phyloP scores from a whole-genome alignment of 331 rosid genomes.

The Malus hybrid region DNA sequence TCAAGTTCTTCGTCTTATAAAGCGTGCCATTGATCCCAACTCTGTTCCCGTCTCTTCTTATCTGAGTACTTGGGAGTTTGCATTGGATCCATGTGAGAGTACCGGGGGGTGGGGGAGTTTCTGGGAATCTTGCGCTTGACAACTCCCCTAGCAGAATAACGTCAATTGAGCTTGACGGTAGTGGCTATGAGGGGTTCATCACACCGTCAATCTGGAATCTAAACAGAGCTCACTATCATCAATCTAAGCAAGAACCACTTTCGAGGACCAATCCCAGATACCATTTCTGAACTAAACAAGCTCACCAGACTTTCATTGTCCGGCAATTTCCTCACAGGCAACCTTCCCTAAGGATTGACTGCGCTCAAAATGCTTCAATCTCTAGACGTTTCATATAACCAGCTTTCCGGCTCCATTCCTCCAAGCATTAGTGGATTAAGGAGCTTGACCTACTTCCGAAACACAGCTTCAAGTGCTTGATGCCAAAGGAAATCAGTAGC shows the following conservation, averaged over 20 bases:
- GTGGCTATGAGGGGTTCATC: constrained; percentile 43
- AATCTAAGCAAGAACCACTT: constrained; percentile 34
- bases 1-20: constrained; percentile 23
- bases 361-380: constrained; percentile 19
- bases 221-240: constrained; percentile 24
- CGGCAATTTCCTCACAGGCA: constrained; percentile 32
- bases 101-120: constrained; percentile 11
- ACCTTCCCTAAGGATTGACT: constrained; percentile 15
- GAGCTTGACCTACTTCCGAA: constrained; percentile 23
- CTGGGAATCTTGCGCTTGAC: constrained; percentile 37
- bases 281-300: constrained; percentile 24
- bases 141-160: constrained; percentile 34
- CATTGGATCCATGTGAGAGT: constrained; percentile 32
- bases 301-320: constrained; percentile 32
- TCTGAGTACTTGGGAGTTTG: constrained; percentile 33
- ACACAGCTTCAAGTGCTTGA: constrained; percentile 32
- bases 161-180: constrained; percentile 33
- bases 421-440: constrained; percentile 16
- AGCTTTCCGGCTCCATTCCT: constrained; percentile 31
- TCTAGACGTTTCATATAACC: constrained; percentile 30
- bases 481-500: constrained; percentile 31
- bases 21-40: constrained; percentile 31
- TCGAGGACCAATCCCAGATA: constrained; percentile 35
- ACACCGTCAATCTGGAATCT: constrained; percentile 33
- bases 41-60: constrained; percentile 25